Evolutionary conservation across 2,329 filamentous ascomycete species (phyloP).

Genomic region (Clonostachys byssicola): DNA sequence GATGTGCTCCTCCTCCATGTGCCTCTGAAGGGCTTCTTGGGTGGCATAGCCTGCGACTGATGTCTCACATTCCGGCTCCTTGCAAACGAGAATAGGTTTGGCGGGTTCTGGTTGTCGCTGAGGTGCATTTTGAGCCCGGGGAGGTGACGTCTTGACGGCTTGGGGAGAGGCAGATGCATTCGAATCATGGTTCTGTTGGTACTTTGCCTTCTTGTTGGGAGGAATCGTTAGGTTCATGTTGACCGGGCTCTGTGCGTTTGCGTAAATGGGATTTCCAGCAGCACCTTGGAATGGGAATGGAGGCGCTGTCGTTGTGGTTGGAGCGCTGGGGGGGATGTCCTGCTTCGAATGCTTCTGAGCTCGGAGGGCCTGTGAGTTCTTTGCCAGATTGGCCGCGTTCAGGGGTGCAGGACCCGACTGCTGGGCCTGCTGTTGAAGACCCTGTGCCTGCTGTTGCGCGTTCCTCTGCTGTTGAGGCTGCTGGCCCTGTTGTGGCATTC

Average conservation of each 20-base stretch:
- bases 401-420: slow-evolving; percentile 22
- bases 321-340: slow-evolving; percentile 48
- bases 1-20: slow-evolving; percentile 55
- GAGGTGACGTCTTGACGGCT: slow-evolving; percentile 7
- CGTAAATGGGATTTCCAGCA: slow-evolving; percentile 52
- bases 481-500: slow-evolving; percentile 2
- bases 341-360: slow-evolving; percentile 29
- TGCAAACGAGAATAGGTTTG: slow-evolving; percentile 43
- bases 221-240: slow-evolving; percentile 52
- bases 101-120: slow-evolving; percentile 21
- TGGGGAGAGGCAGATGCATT: slow-evolving; percentile 44
- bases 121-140: slow-evolving; percentile 2
- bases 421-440: slow-evolving; percentile 15
- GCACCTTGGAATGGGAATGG: slow-evolving; percentile 45
- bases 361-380: slow-evolving; percentile 42
- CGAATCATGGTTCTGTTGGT: slow-evolving; percentile 8
- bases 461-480: slow-evolving; percentile 18
- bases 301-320: slow-evolving; percentile 47
- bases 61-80: slow-evolving; percentile 50
- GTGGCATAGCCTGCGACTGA: slow-evolving; percentile 43
- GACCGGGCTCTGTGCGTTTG: slow-evolving; percentile 35
- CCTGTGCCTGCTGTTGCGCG: slow-evolving; percentile 22
- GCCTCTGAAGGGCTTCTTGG: slow-evolving; percentile 47
- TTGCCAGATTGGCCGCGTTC: slow-evolving; percentile 45
- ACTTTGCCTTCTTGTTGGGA: slow-evolving; percentile 54